phyloP scores from a whole-genome alignment of 768 basidiomycete genomes.

The Podaxis sp. region DNA sequence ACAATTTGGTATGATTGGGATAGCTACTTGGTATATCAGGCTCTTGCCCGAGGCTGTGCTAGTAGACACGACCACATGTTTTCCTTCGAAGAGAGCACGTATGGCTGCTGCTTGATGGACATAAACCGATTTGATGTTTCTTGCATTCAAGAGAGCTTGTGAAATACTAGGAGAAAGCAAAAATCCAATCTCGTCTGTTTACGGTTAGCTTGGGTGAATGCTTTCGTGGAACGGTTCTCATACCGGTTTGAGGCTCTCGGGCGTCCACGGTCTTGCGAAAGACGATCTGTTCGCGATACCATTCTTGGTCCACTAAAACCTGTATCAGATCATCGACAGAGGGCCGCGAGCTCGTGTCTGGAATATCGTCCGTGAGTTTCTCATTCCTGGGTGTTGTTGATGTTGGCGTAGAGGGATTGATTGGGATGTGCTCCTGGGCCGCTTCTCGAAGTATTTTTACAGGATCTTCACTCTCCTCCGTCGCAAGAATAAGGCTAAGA shows the following conservation, averaged over 20 bases:
- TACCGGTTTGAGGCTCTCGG: slow-evolving; percentile 54
- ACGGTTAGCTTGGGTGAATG: slow-evolving; percentile 1
- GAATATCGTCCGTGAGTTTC: slow-evolving; percentile 21
- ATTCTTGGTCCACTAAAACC: slow-evolving; percentile 55
- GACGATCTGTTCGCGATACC: slow-evolving; percentile 74
- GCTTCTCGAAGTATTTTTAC: slow-evolving; percentile 63
- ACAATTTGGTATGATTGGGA: background rate
- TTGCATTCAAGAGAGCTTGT: slow-evolving; percentile 54
- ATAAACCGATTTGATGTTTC: slow-evolving; percentile 67
- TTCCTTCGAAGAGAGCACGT: slow-evolving; percentile 52
- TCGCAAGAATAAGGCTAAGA: slow-evolving; percentile 58
- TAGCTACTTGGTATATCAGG: slow-evolving; percentile 74
- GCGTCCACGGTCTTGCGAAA: slow-evolving; percentile 53
- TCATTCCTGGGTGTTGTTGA: slow-evolving; percentile 17
- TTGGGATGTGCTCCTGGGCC: slow-evolving; percentile 68
- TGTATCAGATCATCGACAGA: slow-evolving; percentile 57
- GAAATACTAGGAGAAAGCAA: slow-evolving; percentile 58
- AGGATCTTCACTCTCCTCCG: slow-evolving; percentile 56
- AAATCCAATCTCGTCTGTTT: slow-evolving; percentile 46
- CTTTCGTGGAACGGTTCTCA: slow-evolving; percentile 13
- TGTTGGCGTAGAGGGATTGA: slow-evolving; percentile 44
- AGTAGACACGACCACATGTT: slow-evolving; percentile 85
- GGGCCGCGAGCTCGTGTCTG: slow-evolving; percentile 50
- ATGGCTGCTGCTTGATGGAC: slow-evolving; percentile 74
- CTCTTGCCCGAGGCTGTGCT: slow-evolving; percentile 91